Evolutionary conservation across 768 basidiomycete genomes (phyloP).

Genomic region (Gymnopilus dilepis): DNA sequence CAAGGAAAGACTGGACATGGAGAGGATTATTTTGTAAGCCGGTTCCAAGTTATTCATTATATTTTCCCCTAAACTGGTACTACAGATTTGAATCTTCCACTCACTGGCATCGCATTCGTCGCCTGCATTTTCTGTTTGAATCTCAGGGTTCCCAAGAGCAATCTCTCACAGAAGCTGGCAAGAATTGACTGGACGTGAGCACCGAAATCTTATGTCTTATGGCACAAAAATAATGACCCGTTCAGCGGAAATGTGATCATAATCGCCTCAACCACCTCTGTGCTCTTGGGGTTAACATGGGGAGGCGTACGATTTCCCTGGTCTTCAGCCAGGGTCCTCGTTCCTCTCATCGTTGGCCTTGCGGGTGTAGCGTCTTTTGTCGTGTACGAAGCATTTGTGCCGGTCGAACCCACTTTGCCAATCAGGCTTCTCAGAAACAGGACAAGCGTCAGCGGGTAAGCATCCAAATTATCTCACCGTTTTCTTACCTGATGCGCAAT

Average conservation of each 20-base stretch:
- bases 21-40: constrained; percentile 46
- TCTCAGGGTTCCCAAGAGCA: constrained; percentile 39
- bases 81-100: constrained; percentile 47
- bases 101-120: constrained; percentile 35
- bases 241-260: constrained; percentile 7
- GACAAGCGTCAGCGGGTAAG: constrained; percentile 9
- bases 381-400: constrained; percentile 1
- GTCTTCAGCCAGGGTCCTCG: constrained; percentile 4
- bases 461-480: too few relatives aligned
- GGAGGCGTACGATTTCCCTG: constrained; percentile 6
- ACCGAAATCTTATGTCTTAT: background rate
- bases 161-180: constrained; percentile 35
- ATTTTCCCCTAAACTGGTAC: background rate
- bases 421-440: constrained; percentile 5
- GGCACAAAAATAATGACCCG: too few relatives aligned
- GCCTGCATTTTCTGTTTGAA: constrained; percentile 34
- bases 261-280: constrained; percentile 4
- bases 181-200: constrained; percentile 11
- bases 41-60: background rate
- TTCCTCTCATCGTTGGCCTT: constrained; percentile 4
- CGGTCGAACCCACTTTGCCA: background rate
- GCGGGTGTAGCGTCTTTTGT: constrained; percentile 7
- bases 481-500: background rate
- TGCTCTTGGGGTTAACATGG: constrained; percentile 10
- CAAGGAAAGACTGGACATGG: constrained; percentile 40